phyloP scores from a whole-genome alignment of 495 filamentous ascomycete species.

The Neurospora tetraspora region DNA sequence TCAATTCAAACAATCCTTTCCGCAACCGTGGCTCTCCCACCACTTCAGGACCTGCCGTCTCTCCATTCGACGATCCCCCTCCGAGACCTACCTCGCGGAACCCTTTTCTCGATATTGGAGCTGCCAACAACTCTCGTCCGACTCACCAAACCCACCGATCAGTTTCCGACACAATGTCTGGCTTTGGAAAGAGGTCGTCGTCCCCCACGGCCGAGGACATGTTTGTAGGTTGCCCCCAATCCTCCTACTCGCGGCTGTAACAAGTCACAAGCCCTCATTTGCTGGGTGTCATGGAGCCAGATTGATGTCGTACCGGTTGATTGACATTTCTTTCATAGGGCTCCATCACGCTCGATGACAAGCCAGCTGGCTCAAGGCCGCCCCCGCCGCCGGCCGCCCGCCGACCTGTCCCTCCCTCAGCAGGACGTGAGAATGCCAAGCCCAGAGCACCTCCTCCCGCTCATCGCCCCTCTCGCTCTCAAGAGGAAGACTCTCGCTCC shows the following conservation, averaged over 20 bases:
- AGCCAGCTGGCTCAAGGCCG: slow-evolving; percentile 20
- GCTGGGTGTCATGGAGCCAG: not conserved
- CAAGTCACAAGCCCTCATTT: not conserved
- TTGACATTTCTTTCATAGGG: slow-evolving; percentile 26
- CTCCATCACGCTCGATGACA: slow-evolving; percentile 40
- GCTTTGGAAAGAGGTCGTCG: slow-evolving; percentile 39
- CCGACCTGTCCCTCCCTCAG: slow-evolving; percentile 28
- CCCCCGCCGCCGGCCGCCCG: slow-evolving; percentile 25
- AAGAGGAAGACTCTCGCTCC: slow-evolving; percentile 47
- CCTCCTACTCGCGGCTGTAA: not conserved
- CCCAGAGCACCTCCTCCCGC: slow-evolving; percentile 34
- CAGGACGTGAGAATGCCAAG: slow-evolving; percentile 41
- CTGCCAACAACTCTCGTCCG: slow-evolving; percentile 43
- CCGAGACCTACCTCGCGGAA: slow-evolving; percentile 76
- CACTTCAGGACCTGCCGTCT: slow-evolving; percentile 29
- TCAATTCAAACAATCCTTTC: slow-evolving; percentile 97
- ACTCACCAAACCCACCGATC: slow-evolving; percentile 31
- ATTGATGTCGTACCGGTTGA: not conserved
- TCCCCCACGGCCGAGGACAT: slow-evolving; percentile 66
- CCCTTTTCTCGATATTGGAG: slow-evolving; percentile 67
- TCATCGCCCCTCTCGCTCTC: slow-evolving; percentile 51
- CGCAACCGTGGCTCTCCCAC: slow-evolving; percentile 74
- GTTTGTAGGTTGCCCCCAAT: slow-evolving; percentile 60
- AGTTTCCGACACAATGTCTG: slow-evolving; percentile 45
- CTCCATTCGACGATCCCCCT: slow-evolving; percentile 44